Conservation (phyloP, 352 stramenopile genomes). For the Pythium grandisporangium region DNA sequence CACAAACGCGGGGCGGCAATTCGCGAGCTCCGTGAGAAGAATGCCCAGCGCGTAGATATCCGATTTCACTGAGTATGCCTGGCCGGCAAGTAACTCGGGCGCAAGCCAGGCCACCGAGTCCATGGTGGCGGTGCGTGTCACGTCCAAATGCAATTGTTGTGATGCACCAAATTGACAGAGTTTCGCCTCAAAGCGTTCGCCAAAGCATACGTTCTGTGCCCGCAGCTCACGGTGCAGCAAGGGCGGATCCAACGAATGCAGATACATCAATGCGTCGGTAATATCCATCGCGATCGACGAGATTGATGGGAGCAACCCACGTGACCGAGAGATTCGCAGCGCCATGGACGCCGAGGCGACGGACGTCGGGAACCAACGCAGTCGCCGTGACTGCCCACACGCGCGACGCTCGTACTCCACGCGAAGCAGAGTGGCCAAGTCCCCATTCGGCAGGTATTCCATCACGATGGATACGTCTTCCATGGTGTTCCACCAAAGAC, state of each 20-base stretch:
- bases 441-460: constrained; percentile 7
- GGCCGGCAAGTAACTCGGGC: constrained; percentile 7
- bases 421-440: not conserved
- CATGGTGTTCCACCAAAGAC: constrained; percentile 1
- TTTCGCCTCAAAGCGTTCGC: constrained; percentile 5
- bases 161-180: not conserved
- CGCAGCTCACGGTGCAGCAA: constrained; percentile 11
- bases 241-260: constrained; percentile 2
- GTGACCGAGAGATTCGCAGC: constrained; percentile 3
- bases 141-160: not conserved
- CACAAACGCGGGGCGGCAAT: constrained; percentile 41
- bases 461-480: constrained; percentile 1
- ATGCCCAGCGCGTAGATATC: constrained; percentile 12
- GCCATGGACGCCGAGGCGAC: constrained; percentile 8
- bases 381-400: not conserved
- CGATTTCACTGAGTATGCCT: constrained; percentile 3
- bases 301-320: constrained; percentile 9
- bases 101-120: constrained; percentile 6
- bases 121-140: constrained; percentile 5
- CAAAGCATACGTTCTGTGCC: constrained; percentile 4
- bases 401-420: constrained; percentile 4
- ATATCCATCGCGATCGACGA: constrained; percentile 8
- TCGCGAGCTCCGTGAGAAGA: constrained; percentile 7
- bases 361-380: constrained; percentile 7
- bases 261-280: constrained; percentile 6